A percentile compares a stretch with the other conserved stretches of the same genome.
These are phyloP conservation scores for Solanum ossicruentum DNA, from an alignment of 257 asterid genomes.

Conservation along the genomic window DNA sequence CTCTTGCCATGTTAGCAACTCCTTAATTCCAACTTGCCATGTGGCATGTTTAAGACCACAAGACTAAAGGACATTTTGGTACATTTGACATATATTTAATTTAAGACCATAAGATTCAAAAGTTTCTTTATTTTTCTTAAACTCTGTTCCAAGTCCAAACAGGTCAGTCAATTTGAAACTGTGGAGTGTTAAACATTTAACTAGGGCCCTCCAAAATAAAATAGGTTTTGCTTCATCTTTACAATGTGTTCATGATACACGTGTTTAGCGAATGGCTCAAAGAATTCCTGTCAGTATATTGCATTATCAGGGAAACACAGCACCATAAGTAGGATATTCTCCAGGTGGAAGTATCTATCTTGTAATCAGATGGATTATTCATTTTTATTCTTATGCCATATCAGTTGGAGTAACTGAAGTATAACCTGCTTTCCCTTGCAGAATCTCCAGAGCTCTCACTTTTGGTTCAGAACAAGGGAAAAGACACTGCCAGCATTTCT, in stretches of 20 bases:
- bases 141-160: too few relatives aligned
- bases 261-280: neutral
- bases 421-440: constrained; percentile 17
- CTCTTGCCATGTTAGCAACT: too few relatives aligned
- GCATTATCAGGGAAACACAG: neutral
- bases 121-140: too few relatives aligned
- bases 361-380: neutral
- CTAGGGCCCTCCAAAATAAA: neutral
- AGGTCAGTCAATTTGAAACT: too few relatives aligned
- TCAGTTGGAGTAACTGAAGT: neutral
- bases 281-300: neutral
- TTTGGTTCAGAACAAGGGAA: constrained; percentile 68
- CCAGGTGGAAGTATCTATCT: neutral
- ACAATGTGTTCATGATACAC: neutral
- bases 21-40: too few relatives aligned
- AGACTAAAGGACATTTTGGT: too few relatives aligned
- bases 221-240: neutral
- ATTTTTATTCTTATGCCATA: neutral
- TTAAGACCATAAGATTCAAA: too few relatives aligned
- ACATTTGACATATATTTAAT: too few relatives aligned
- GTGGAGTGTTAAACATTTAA: neutral
- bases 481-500: constrained; percentile 27
- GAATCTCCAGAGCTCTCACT: constrained; percentile 79
- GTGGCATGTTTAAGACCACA: too few relatives aligned
- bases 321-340: neutral